Base-by-base conservation (phyloP, 352 stramenopile genomes). In the Pythium scleroteichum region DNA sequence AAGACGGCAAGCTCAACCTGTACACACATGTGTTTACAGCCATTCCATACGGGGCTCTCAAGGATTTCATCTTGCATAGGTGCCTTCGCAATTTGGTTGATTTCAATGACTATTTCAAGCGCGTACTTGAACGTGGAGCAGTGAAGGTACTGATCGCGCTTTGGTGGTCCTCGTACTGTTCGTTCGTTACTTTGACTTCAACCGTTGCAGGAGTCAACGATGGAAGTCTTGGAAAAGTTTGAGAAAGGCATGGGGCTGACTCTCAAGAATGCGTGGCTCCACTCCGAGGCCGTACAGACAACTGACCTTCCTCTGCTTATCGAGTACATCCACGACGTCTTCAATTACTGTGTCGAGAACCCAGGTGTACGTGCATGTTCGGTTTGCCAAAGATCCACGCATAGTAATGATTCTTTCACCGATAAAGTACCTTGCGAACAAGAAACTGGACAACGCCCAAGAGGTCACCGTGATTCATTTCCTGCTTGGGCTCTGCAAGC, bases 1-100 rank as follows among this genome's bases (percentile, higher is more conserved):
- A 97, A 68, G 90, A 97, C 58, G 90, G 88, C 20, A 97, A 97
- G 44, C 71, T 97, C 44, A 97, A 97, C 57, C 46, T 97, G 68
- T 97, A 73, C 3, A 75, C 26, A 14, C 3, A 10, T 1, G 24
- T 22, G 2, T 33, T 39, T 2, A 12, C 29, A 29, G 40, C 41
- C 3, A 17, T 9, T 32, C 17, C 17, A 9, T 35, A 4, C 17
- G 20, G 3, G 20, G 10, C 47, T 55, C n/a, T 22, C 32, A 52
- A 23, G 53, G 23, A 33, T 46, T 54, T 10, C 44, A 14, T 0
- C n/a, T 16, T 55, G 33, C 53, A n/a, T 61, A 90, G 82, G 32
- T 92, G 82, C 44, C 75, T 94, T 41, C 85, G 82, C 27, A 89
- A 92, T 64, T 69, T 94, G 12, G 80, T 94, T 35, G 81, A 89